Conservation (phyloP, 768 basidiomycete genomes). For the Lentinula edodes region DNA sequence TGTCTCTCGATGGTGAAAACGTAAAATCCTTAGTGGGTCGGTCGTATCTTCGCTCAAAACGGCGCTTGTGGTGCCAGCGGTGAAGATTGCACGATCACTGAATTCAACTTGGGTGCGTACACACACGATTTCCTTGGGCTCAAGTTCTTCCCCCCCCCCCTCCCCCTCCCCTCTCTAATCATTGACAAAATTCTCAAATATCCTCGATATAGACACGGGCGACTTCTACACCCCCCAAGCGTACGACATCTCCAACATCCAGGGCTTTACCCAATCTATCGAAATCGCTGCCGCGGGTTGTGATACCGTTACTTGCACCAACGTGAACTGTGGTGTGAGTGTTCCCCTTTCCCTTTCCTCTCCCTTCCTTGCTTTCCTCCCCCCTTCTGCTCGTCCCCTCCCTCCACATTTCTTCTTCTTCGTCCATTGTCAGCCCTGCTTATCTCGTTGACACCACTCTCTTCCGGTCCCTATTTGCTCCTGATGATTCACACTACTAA, state of each 20-base stretch:
- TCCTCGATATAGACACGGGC: slow-evolving; percentile 9
- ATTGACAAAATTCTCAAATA: neutral
- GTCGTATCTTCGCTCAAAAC: slow-evolving; percentile 33
- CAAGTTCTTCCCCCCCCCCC: neutral
- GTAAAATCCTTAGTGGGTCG: slow-evolving; percentile 28
- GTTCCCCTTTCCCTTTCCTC: neutral
- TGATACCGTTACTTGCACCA: slow-evolving; percentile 33
- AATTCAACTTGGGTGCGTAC: slow-evolving; percentile 32
- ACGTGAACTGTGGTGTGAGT: slow-evolving; percentile 26
- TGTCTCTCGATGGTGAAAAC: no score
- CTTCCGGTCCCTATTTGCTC: neutral
- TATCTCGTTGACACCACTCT: no score
- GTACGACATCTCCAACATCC: slow-evolving; percentile 40
- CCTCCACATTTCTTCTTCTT: neutral
- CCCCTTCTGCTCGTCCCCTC: neutral
- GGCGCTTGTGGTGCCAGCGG: slow-evolving; percentile 29
- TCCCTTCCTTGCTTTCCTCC: neutral
- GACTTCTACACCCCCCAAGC: slow-evolving; percentile 21
- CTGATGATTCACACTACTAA: neutral
- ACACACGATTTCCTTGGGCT: neutral
- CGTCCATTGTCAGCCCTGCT: neutral
- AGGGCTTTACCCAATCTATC: slow-evolving; percentile 35
- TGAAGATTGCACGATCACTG: slow-evolving; percentile 32
- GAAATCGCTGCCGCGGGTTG: slow-evolving; percentile 29
- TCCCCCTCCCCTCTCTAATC: neutral